These are phyloP conservation scores for Prunus mira DNA, from an alignment of 306 rosid species.

Conservation along the genomic window DNA sequence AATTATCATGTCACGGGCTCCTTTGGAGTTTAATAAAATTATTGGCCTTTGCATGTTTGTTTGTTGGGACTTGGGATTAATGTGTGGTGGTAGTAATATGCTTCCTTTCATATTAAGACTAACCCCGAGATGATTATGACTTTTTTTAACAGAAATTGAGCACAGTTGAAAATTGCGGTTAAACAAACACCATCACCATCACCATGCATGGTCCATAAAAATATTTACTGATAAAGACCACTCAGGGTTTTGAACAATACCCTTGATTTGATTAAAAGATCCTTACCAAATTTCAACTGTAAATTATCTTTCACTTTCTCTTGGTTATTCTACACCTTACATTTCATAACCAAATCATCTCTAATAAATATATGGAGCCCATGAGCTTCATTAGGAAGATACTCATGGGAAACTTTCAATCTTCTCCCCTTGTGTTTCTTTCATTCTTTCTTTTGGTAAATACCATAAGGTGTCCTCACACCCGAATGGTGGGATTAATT, in stretches of 20 bases:
- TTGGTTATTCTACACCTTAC: slow-evolving; percentile 12
- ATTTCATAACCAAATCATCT: slow-evolving; percentile 20
- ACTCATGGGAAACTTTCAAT: slow-evolving; percentile 20
- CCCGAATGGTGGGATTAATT: fast-evolving
- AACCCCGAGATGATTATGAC: background rate
- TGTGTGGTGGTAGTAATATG: slow-evolving; percentile 4
- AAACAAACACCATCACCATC: background rate
- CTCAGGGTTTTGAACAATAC: background rate
- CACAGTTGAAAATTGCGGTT: background rate
- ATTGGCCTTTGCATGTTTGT: slow-evolving; percentile 11
- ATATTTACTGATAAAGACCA: background rate
- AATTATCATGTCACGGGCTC: slow-evolving; percentile 32
- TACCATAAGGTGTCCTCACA: too few relatives aligned
- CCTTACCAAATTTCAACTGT: slow-evolving; percentile 2
- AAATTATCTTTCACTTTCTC: slow-evolving; percentile 12
- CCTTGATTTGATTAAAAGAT: background rate
- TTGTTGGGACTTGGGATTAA: slow-evolving; percentile 10
- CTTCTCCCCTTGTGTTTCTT: slow-evolving; percentile 9
- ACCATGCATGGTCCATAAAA: background rate
- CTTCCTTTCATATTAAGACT: background rate
- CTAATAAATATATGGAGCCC: slow-evolving; percentile 26
- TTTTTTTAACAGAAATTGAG: background rate
- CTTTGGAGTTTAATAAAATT: background rate
- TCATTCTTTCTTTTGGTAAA: background rate
- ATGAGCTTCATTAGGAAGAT: slow-evolving; percentile 25